Evolutionary conservation across 768 basidiomycete genomes (phyloP).

Genomic region (Pulveroboletus sp.): DNA sequence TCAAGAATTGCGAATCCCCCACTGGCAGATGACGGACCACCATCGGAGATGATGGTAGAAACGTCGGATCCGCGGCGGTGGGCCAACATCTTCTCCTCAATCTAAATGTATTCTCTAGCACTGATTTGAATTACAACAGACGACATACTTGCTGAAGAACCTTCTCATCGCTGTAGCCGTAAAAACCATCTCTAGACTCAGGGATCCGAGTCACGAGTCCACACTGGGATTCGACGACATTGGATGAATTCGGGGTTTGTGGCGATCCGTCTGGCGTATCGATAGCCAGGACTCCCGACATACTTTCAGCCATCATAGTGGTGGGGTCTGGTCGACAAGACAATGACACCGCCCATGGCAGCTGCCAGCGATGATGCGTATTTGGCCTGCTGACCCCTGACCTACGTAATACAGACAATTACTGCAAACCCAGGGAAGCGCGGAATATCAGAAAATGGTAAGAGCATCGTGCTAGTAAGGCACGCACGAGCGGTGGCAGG

Average conservation of each 20-base stretch:
- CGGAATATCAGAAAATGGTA: background rate
- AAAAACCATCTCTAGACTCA: constrained; percentile 68
- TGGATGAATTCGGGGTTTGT: background rate
- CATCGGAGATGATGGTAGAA: constrained; percentile 21
- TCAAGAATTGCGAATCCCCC: constrained; percentile 38
- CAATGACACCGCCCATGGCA: constrained; percentile 1
- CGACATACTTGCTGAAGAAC: constrained; percentile 63
- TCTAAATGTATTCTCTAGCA: constrained; percentile 38
- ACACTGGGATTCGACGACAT: constrained; percentile 17
- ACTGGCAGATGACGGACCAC: constrained; percentile 29
- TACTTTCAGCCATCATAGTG: constrained; percentile 17
- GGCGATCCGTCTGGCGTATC: background rate
- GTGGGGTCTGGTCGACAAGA: background rate
- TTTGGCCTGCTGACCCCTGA: constrained; percentile 8
- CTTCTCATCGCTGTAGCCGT: constrained; percentile 77
- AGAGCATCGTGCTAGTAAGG: too few species aligned
- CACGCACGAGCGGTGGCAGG: too few species aligned
- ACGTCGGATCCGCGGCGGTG: constrained; percentile 62
- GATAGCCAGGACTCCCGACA: background rate
- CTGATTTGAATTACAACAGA: constrained; percentile 1
- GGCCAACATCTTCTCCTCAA: constrained; percentile 69
- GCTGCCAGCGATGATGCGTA: constrained; percentile 1
- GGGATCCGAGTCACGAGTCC: constrained; percentile 39
- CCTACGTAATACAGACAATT: background rate
- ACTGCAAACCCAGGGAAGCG: too few species aligned